Base-by-base conservation (phyloP, 495 filamentous ascomycete species). In the Saxophila tyrrhenica region DNA sequence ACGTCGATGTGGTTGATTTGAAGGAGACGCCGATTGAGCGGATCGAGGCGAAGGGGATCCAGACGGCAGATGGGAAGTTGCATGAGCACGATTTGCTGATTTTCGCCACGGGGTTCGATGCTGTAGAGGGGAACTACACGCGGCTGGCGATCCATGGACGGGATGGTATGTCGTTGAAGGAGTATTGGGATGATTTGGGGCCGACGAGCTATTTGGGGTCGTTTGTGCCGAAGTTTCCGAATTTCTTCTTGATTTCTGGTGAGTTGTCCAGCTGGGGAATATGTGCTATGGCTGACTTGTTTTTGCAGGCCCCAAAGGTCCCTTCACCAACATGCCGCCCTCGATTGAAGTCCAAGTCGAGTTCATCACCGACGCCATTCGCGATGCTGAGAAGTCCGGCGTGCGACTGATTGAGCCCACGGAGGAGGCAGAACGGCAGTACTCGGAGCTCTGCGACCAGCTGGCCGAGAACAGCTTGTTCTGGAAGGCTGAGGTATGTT, bases 81-180 rank as follows among this genome's bases (percentile, higher is more conserved):
- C 49, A 56, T 35, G 60, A 55, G 19, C 60, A 59, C 23, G 60
- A 62, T 41, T 38, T 58, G 10, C 20, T 63, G 1, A 56, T 63
- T 24, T 59, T 48, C 45, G 60, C 60, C 8, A 63, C 60, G 20
- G 60, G 60, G 16, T 63, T 63, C 47, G 57, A 63, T 39, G 54
- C 54, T 24, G 56, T 50, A 2, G 39, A 25, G 9, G 55, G 59
- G 20, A 38, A 38, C 32, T 58, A 48, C 46, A 39, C 19, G 16
- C 10, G 20, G n/a, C 21, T 62, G 1, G 55, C 24, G 9, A 51
- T 62, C 20, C 55, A 42, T 3, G 59, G 59, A 9, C 21, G 23
- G 24, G 25, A 45, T 41, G 50, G 51, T n/a, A 25, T 45, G 1
- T 25, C 25, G 10, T 23, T 58, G 42, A 53, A 58, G 43, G 50